Evolutionary conservation across 495 filamentous ascomycete genomes (phyloP).

Genomic region (Penicillium coprophilum): DNA sequence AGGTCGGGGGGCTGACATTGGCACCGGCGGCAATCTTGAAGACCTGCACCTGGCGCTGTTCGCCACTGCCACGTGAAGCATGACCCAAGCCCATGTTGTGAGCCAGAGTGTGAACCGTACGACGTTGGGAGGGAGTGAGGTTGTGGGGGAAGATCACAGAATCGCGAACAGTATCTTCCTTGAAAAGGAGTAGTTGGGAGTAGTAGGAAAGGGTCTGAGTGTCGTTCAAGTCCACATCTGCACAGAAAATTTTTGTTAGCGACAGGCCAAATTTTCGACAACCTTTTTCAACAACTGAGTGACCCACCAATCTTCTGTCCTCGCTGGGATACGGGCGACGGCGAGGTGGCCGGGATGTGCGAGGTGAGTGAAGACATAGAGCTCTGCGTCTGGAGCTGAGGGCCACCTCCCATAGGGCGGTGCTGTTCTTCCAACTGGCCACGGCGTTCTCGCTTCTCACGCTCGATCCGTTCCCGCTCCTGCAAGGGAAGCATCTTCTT

Average conservation of each 20-base stretch:
- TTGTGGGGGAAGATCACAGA: conserved; percentile 77
- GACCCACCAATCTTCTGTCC: conserved; percentile 62
- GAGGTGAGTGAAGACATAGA: conserved; percentile 83
- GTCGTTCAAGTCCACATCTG: conserved; percentile 89
- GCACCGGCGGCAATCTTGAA: conserved; percentile 65
- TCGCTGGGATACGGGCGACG: conserved; percentile 65
- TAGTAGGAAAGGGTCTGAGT: conserved; percentile 84
- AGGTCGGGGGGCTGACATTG: conserved; percentile 63
- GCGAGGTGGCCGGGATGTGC: conserved; percentile 66
- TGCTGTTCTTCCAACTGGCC: conserved; percentile 98
- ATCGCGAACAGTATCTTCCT: conserved; percentile 73
- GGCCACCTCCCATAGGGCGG: conserved; percentile 59
- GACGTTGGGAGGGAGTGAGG: conserved; percentile 77
- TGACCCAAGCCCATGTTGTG: conserved; percentile 94
- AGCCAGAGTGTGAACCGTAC: conserved; percentile 88
- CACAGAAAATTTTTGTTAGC: conserved; percentile 29
- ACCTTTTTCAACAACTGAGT: background rate
- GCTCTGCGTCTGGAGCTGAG: conserved; percentile 73
- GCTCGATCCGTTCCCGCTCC: conserved; percentile 92
- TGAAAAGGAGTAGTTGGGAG: conserved; percentile 84
- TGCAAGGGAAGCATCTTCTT: conserved; percentile 98
- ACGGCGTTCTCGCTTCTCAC: conserved; percentile 94
- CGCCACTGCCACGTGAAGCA: conserved; percentile 79
- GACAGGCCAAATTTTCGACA: conserved; percentile 10
- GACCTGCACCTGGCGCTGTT: conserved; percentile 84